Evolutionary conservation across 305 asterid genomes (phyloP).

Genomic region (Fraxinus paxiana): DNA sequence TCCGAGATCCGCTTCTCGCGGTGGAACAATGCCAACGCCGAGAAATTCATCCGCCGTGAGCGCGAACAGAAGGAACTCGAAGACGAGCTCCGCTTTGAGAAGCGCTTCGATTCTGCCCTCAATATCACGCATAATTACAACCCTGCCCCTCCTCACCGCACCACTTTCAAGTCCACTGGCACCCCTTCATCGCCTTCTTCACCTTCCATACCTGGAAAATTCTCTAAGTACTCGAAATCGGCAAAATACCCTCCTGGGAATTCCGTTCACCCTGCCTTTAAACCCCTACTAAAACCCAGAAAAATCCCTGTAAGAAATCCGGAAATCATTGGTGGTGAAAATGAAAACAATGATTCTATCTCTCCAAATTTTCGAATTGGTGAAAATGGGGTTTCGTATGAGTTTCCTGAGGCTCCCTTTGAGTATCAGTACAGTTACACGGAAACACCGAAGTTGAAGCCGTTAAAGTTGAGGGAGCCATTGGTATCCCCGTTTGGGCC

Average conservation of each 20-base stretch:
- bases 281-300: conserved; percentile 34
- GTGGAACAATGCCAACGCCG: conserved; percentile 97
- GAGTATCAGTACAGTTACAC: conserved; percentile 88
- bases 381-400: conserved; percentile 68
- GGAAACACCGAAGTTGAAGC: conserved; percentile 85
- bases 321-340: background rate
- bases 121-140: conserved; percentile 59
- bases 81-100: conserved; percentile 66
- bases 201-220: conserved; percentile 77
- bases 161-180: conserved; percentile 65
- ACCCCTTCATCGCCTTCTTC: conserved; percentile 82
- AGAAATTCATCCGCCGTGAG: conserved; percentile 55
- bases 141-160: conserved; percentile 75
- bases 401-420: conserved; percentile 75
- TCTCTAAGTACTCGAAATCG: conserved; percentile 67
- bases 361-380: conserved; percentile 49
- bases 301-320: conserved; percentile 30
- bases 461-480: conserved; percentile 74
- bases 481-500: conserved; percentile 87
- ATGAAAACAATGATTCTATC: conserved; percentile 6
- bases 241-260: conserved; percentile 9
- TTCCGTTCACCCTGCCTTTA: conserved; percentile 62
- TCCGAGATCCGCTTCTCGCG: conserved; percentile 81
- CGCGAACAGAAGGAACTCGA: conserved; percentile 66
- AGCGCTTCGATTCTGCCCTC: conserved; percentile 69